Conservation (phyloP, 2,329 filamentous ascomycete species). For the Neobulgaria alba region DNA sequence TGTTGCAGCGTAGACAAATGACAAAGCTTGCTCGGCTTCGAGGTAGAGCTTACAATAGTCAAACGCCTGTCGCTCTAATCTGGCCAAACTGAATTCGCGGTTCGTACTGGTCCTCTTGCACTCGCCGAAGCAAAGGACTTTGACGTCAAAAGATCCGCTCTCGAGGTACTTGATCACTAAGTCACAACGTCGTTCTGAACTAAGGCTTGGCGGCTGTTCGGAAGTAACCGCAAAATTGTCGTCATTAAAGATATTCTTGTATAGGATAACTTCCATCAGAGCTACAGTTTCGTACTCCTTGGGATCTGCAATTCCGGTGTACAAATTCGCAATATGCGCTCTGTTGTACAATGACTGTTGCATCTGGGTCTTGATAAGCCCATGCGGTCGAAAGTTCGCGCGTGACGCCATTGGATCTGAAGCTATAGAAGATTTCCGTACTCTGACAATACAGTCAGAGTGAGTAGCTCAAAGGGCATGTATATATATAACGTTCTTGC, state of each 20-base stretch:
- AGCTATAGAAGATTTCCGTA: no score
- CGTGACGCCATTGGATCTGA: no score
- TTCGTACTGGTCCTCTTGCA: not conserved
- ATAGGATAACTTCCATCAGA: conserved; percentile 15
- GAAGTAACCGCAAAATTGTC: conserved; percentile 13
- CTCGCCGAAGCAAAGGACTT: conserved; percentile 12
- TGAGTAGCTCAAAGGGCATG: no score
- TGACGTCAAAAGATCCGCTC: no score
- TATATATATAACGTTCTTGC: no score
- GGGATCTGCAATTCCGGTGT: conserved; percentile 15
- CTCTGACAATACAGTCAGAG: no score
- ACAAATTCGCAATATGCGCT: conserved; percentile 18
- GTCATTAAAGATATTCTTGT: conserved; percentile 15
- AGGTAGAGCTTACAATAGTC: not conserved
- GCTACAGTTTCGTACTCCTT: conserved; percentile 10
- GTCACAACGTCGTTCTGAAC: no score
- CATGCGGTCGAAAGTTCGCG: no score
- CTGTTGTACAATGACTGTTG: conserved; percentile 6
- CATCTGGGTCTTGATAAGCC: conserved; percentile 4
- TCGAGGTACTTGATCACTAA: no score
- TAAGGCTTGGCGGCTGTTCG: conserved; percentile 5
- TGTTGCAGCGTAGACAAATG: conserved; percentile 2
- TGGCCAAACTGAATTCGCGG: not conserved
- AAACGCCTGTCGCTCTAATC: no score
- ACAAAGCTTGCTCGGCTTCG: not conserved